phyloP scores from a whole-genome alignment of 1,284 basidiomycete species.

The Boletus sp. region DNA sequence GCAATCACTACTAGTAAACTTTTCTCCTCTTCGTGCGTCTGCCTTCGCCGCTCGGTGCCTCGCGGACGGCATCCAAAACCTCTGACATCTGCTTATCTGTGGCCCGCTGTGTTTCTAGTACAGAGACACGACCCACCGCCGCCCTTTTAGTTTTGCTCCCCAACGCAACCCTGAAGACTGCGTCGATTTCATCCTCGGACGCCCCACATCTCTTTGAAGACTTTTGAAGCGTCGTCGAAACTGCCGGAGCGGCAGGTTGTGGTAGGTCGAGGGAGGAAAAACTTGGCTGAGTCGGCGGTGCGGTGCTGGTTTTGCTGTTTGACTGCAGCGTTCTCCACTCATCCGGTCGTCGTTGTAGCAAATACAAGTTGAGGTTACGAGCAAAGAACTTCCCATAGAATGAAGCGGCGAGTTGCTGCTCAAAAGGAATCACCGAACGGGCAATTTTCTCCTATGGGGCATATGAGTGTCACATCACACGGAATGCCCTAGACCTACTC shows the following conservation, averaged over 20 bases:
- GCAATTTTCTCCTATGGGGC: conserved; percentile 85
- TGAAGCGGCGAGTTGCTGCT: conserved; percentile 67
- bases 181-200: conserved; percentile 65
- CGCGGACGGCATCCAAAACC: conserved; percentile 30
- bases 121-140: conserved; percentile 7
- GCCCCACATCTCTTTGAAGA: conserved; percentile 31
- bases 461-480: conserved; percentile 9
- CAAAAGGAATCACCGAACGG: conserved; percentile 66
- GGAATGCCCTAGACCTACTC: conserved; percentile 46
- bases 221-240: conserved; percentile 1
- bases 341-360: conserved; percentile 74
- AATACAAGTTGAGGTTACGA: conserved; percentile 71
- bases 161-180: conserved; percentile 54
- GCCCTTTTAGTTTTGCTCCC: conserved; percentile 56
- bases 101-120: conserved; percentile 10
- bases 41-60: conserved; percentile 24
- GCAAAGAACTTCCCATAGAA: conserved; percentile 86
- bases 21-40: conserved; percentile 23
- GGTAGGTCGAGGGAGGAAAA: conserved; percentile 1
- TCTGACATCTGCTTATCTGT: conserved; percentile 33
- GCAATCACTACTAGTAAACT: conserved; percentile 1
- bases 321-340: conserved; percentile 73
- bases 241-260: background rate
- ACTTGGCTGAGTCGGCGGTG: conserved; percentile 6
- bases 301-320: conserved; percentile 15